Evolutionary conservation across 2,329 filamentous ascomycete genomes (phyloP), one percentile per base, ranked within the genome.

Genomic region (Diaporthe sp.): DNA sequence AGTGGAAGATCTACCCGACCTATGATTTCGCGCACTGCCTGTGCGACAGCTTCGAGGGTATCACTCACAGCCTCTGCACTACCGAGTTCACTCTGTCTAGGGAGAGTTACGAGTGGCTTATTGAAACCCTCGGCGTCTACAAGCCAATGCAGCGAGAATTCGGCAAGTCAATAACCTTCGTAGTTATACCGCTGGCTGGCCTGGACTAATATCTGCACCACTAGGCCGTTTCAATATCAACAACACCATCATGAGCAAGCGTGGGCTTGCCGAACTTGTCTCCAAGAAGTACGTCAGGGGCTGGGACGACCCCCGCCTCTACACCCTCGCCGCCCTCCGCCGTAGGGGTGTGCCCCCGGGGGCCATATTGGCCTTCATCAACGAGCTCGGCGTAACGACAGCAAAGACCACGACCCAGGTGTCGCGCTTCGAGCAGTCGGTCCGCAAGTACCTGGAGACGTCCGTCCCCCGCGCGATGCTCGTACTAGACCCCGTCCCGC

Each of bases 61-160:
- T 98, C 80, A 96, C 96, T 0, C 96, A 98, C 86, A 96, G 94
- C 19, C 88, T 98, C 28, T 98, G 96, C 83, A 98, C 97, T 0
- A 96, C 94, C 2, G 97, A 98, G 83, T 98, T 98, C 80, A 92
- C 96, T 78, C 91, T 94, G 71, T 94, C 94, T 28, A 88, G 96
- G 76, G 92, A 94, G 67, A 96, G 94, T 44, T 98, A 98, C 82
- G 95, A 98, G 81, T 98, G 90, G 91, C 87, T 98, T 46, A 94
- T 97, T 83, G 92, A 95, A 83, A 90, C 91, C 22, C 88, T 98
- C 17, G 94, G 92, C 53, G 92, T 97, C 74, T 98, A 97, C 84
- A 91, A 95, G 81, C 95, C 96, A 0, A 98, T 98, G 94, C 96
- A 98, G 88, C 89, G 96, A 83, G 96, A 98, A 85, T 97, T 90